These are phyloP conservation scores for Marasmius tenuissimus DNA, from an alignment of 1,284 basidiomycete genomes.

Conservation along the genomic window DNA sequence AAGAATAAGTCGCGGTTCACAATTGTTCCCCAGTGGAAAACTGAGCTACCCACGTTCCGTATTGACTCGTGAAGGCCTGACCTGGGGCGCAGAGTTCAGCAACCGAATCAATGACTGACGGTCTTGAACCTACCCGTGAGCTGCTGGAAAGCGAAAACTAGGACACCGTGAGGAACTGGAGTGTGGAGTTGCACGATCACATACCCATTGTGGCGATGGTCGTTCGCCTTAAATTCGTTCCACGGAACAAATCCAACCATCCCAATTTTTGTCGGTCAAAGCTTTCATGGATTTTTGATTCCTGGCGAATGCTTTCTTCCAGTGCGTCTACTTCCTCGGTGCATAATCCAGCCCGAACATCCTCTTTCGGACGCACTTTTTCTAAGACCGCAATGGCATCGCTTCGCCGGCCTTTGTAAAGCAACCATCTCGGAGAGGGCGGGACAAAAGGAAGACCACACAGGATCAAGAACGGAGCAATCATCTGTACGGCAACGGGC, in stretches of 20 bases:
- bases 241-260: slow-evolving; percentile 9
- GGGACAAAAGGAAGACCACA: slow-evolving; percentile 9
- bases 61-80: slow-evolving; percentile 13
- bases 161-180: neutral
- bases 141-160: slow-evolving; percentile 13
- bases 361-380: slow-evolving; percentile 6
- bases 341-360: slow-evolving; percentile 9
- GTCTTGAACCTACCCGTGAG: slow-evolving; percentile 5
- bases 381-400: slow-evolving; percentile 11
- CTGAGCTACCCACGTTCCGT: slow-evolving; percentile 9
- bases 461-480: slow-evolving; percentile 7
- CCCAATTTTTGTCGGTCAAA: slow-evolving; percentile 5
- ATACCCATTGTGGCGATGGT: slow-evolving; percentile 9
- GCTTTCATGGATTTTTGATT: slow-evolving; percentile 2
- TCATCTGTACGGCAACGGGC: slow-evolving; percentile 8
- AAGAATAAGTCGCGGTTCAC: neutral
- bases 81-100: neutral
- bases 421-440: slow-evolving; percentile 11
- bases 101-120: neutral
- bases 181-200: neutral
- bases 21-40: neutral
- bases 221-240: slow-evolving; percentile 10
- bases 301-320: slow-evolving; percentile 11
- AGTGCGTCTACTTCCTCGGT: slow-evolving; percentile 9
- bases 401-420: slow-evolving; percentile 10